phyloP scores from a whole-genome alignment of 257 asterid species.

The Ilex aquifolium region DNA sequence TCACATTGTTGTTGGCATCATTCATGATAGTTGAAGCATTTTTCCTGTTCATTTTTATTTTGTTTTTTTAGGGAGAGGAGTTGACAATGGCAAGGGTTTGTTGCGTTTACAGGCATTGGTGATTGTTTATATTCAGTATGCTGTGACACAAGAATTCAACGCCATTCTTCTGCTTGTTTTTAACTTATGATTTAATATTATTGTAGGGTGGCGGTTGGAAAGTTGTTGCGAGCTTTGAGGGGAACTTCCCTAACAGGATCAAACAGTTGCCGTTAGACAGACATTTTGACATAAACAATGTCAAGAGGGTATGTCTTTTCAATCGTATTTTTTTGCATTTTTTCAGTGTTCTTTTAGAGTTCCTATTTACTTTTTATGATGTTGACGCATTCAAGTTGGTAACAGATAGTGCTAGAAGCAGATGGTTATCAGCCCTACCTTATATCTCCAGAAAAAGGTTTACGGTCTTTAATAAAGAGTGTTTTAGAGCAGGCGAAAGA shows the following conservation, averaged over 20 bases:
- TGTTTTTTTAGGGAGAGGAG: too few relatives aligned
- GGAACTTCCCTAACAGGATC: slow-evolving; percentile 91
- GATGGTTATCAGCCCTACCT: slow-evolving; percentile 99
- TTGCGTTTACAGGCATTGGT: too few relatives aligned
- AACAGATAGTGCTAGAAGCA: slow-evolving; percentile 95
- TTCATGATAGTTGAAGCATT: too few relatives aligned
- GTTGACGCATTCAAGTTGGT: slow-evolving; percentile 21
- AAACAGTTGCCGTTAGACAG: slow-evolving; percentile 93
- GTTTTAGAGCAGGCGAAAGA: slow-evolving; percentile 92
- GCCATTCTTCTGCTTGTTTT: too few relatives aligned
- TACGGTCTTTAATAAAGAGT: slow-evolving; percentile 80
- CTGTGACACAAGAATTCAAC: too few relatives aligned
- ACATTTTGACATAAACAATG: slow-evolving; percentile 90
- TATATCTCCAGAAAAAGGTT: slow-evolving; percentile 96
- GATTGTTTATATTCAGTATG: too few relatives aligned
- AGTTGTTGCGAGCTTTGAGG: slow-evolving; percentile 96
- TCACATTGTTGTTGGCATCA: too few relatives aligned
- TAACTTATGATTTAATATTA: too few relatives aligned
- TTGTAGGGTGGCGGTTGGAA: slow-evolving; percentile 93
- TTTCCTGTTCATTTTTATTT: too few relatives aligned
- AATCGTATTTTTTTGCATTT: neutral
- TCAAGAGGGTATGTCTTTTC: slow-evolving; percentile 59
- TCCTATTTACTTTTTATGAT: slow-evolving; percentile 1
- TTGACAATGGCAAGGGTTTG: too few relatives aligned
- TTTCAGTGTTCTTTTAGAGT: slow-evolving; percentile 2